These are phyloP conservation scores for Curvularia verruculosa DNA, from an alignment of 2,329 filamentous ascomycete genomes.

Conservation along the genomic window DNA sequence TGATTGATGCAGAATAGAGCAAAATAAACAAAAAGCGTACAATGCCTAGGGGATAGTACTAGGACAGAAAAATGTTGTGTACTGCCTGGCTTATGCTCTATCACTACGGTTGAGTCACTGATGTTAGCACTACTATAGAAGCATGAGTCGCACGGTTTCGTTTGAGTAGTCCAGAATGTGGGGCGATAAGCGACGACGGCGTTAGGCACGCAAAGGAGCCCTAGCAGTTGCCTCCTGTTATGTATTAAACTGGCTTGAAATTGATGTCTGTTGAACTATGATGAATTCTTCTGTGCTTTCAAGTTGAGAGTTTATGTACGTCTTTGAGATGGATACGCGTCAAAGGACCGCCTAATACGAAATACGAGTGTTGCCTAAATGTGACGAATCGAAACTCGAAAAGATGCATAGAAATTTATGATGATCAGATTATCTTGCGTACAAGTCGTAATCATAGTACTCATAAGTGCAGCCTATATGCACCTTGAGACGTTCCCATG, in stretches of 20 bases:
- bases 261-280: not conserved
- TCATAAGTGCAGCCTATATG: not conserved
- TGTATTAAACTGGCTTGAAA: not conserved
- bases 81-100: too few species aligned
- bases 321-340: not conserved
- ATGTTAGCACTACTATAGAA: not conserved
- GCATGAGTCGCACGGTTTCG: not conserved
- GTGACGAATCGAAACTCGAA: not conserved
- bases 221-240: not conserved
- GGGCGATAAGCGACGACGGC: not conserved
- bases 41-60: too few species aligned
- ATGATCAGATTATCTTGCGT: not conserved
- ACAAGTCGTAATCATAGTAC: not conserved
- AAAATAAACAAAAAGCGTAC: not conserved
- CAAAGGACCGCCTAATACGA: too few species aligned
- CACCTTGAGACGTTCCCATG: too few species aligned
- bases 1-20: not conserved
- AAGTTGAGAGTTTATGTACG: not conserved
- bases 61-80: too few species aligned
- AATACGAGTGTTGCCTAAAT: not conserved
- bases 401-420: not conserved
- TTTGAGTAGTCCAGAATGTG: not conserved
- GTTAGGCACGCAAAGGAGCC: too few species aligned
- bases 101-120: not conserved
- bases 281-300: not conserved